These are phyloP conservation scores for Tetracladium setigerum DNA, from an alignment of 495 filamentous ascomycete genomes.

Conservation along the genomic window DNA sequence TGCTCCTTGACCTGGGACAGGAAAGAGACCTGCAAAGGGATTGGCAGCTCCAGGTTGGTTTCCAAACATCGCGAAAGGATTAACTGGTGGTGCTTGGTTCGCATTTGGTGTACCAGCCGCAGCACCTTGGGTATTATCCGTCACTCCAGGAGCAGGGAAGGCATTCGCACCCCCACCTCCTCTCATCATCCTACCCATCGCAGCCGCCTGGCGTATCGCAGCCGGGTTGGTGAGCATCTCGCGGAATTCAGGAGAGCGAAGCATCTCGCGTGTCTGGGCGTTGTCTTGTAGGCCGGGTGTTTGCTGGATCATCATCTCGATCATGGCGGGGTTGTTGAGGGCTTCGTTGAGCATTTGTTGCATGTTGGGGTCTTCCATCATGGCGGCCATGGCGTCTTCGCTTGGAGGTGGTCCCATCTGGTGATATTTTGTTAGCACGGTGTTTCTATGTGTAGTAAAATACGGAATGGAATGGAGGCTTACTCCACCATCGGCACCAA, in stretches of 20 bases:
- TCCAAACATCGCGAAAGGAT: slow-evolving; percentile 28
- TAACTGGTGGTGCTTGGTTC: slow-evolving; percentile 16
- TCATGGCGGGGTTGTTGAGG: slow-evolving; percentile 82
- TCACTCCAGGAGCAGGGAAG: slow-evolving; percentile 73
- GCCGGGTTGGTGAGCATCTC: slow-evolving; percentile 95
- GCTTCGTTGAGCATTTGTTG: slow-evolving; percentile 85
- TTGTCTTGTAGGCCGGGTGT: slow-evolving; percentile 81
- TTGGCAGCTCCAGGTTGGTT: slow-evolving; percentile 46
- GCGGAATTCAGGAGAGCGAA: slow-evolving; percentile 79
- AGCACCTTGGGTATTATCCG: slow-evolving; percentile 26
- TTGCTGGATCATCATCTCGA: slow-evolving; percentile 85
- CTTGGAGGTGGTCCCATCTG: slow-evolving; percentile 89
- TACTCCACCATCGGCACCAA: slow-evolving; percentile 95
- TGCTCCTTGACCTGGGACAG: slow-evolving; percentile 19
- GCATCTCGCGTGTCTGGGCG: slow-evolving; percentile 72
- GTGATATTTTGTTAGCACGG: slow-evolving; percentile 22
- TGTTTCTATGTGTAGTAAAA: neutral
- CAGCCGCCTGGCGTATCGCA: slow-evolving; percentile 66
- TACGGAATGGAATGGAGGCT: slow-evolving; percentile 31
- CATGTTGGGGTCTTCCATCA: slow-evolving; percentile 82
- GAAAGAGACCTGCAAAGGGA: slow-evolving; percentile 66
- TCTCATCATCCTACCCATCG: slow-evolving; percentile 68
- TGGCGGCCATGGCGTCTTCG: slow-evolving; percentile 68
- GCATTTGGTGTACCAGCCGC: slow-evolving; percentile 25
- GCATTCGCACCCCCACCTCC: slow-evolving; percentile 42